These are phyloP conservation scores for Naganishia randhawae DNA, from an alignment of 768 basidiomycete species.

Conservation along the genomic window DNA sequence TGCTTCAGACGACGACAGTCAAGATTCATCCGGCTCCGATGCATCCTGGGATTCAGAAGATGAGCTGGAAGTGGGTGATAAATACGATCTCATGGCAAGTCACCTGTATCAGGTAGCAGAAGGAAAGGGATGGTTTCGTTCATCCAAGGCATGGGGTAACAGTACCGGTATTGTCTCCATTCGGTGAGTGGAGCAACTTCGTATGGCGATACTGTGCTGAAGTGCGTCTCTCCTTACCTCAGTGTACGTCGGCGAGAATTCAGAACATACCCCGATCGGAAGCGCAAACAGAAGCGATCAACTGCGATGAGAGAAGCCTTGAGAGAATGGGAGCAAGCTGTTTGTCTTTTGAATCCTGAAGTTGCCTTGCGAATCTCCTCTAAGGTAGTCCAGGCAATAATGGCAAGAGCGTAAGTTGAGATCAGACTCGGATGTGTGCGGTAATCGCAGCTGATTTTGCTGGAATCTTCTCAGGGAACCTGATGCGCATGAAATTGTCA, in stretches of 20 bases:
- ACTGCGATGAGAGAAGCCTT: conserved; percentile 10
- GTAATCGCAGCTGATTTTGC: background rate
- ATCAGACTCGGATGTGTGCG: background rate
- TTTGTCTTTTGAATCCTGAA: conserved; percentile 38
- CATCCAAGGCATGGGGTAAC: conserved; percentile 17
- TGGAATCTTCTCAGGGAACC: background rate
- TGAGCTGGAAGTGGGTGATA: background rate
- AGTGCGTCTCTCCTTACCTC: background rate
- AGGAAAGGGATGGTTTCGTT: conserved; percentile 13
- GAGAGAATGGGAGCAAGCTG: conserved; percentile 43
- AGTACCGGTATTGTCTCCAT: conserved; percentile 15
- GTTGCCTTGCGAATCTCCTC: conserved; percentile 46
- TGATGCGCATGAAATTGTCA: conserved; percentile 36
- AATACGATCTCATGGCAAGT: conserved; percentile 16
- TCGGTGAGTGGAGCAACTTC: background rate
- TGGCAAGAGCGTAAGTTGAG: conserved; percentile 42
- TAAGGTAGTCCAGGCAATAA: conserved; percentile 47
- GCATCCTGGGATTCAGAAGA: conserved; percentile 5
- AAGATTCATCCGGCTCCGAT: background rate
- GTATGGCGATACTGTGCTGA: background rate
- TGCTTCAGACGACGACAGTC: background rate
- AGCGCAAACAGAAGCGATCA: conserved; percentile 36
- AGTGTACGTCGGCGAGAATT: conserved; percentile 26
- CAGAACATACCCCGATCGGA: conserved; percentile 38
- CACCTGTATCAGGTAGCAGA: conserved; percentile 16